Base-by-base conservation (phyloP, 1,139 yeast species). In the Groenewaldozyma sp. region DNA sequence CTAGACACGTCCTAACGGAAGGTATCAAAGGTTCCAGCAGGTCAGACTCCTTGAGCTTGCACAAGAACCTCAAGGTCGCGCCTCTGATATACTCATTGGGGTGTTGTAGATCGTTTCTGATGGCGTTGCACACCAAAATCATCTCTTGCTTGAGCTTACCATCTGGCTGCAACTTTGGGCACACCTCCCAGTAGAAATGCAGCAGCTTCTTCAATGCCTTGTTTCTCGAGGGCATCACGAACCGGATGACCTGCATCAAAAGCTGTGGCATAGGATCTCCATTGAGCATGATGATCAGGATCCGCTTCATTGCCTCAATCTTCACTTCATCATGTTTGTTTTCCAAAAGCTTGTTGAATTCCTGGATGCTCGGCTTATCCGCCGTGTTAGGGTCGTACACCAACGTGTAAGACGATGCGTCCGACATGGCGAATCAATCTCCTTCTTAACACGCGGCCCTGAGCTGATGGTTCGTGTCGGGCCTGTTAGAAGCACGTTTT, bases 71-170 rank as follows among this genome's bases (percentile, higher is more conserved):
- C 63, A 93, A 71, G 6, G 98, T 88, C 52, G 87, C 86, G 52
- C 98, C 99, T 55, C 98, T 76, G 49, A 93, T 82, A 59, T 81
- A 93, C 64, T 93, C 98, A 66, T 93, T 93, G 39, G 98, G 96
- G 65, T 93, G 98, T 64, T 88, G 96, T 53, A 93, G 73, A 62
- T 93, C 99, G 63, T 91, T 87, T 63, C 93, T 94, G 55, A 93
- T 86, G 41, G 97, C 96, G 61, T 93, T 93, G 68, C 97, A 91
- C 38, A 91, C 98, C 51, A 93, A 76, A 65, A 93, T 91, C 97
- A 93, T 91, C 65, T 93, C 99, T 63, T 88, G 97, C 67, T 87
- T 84, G 71, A 93, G 76, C 60, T 84, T 84, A 4, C 98, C 98
- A 39, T 81, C 80, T 36, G 74, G 71, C 53, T 86, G 94, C 53